phyloP scores from a whole-genome alignment of 331 rosid genomes.

The Pyrus hybrid region DNA sequence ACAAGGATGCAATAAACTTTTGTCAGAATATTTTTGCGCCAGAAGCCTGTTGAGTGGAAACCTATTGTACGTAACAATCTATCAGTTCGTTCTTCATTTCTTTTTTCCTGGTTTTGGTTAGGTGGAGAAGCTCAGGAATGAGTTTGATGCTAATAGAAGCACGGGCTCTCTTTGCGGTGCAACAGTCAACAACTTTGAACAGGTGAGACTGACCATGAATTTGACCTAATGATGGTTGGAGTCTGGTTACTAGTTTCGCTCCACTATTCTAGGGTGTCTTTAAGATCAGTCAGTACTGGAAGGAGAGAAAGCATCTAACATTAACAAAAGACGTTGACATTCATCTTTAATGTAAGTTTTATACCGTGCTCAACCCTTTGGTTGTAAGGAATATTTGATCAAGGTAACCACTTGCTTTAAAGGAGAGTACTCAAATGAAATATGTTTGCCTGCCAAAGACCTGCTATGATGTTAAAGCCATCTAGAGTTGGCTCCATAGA shows the following conservation, averaged over 20 bases:
- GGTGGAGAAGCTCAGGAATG: conserved; percentile 54
- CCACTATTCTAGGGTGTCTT: not conserved
- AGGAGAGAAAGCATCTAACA: not conserved
- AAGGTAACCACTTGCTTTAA: not conserved
- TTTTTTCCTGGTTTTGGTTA: conserved; percentile 13
- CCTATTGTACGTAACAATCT: conserved; percentile 38
- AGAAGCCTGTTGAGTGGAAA: conserved; percentile 72
- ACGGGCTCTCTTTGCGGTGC: conserved; percentile 82
- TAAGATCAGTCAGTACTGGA: not conserved
- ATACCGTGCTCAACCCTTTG: not conserved
- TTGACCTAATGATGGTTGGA: not conserved
- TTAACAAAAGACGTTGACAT: not conserved
- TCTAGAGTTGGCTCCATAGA: not conserved
- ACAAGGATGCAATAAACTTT: conserved; percentile 52
- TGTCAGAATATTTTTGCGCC: conserved; percentile 61
- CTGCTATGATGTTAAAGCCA: not conserved
- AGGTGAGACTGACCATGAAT: conserved; percentile 33
- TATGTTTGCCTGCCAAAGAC: not conserved
- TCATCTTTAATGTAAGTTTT: not conserved
- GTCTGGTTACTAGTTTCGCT: not conserved
- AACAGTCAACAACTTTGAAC: conserved; percentile 68
- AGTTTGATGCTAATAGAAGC: conserved; percentile 85
- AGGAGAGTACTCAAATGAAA: not conserved
- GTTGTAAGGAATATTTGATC: not conserved
- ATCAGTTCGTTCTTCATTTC: not conserved